Evolutionary conservation across 2,329 filamentous ascomycete genomes (phyloP).

Genomic region (Sclerotinia spermophila): DNA sequence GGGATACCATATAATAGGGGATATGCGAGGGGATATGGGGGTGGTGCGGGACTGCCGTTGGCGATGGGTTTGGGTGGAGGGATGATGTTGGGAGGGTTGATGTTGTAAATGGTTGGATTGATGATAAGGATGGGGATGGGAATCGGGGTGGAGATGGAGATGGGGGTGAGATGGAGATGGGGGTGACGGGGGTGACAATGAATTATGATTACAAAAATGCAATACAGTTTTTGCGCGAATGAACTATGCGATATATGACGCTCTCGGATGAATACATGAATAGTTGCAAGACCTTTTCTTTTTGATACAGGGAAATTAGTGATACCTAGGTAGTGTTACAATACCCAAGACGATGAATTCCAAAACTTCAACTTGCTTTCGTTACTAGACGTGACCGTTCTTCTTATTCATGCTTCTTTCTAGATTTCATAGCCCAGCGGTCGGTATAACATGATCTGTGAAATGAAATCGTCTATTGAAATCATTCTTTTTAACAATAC

Average conservation of each 20-base stretch:
- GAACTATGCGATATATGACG: neutral
- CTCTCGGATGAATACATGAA: neutral
- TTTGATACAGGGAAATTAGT: no score
- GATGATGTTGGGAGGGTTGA: slow-evolving; percentile 44
- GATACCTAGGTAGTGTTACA: neutral
- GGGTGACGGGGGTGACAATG: no score
- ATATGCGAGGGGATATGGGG: slow-evolving; percentile 44
- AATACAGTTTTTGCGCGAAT: neutral
- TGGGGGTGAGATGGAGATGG: no score
- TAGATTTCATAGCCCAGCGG: neutral
- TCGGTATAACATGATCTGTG: neutral
- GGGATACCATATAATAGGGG: slow-evolving; percentile 45
- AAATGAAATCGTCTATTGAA: neutral
- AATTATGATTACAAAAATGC: neutral
- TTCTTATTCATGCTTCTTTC: neutral
- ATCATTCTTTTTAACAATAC: no score
- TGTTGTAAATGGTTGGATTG: slow-evolving; percentile 27
- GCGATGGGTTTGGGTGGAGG: slow-evolving; percentile 46
- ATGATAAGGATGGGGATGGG: neutral
- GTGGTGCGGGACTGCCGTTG: slow-evolving; percentile 45
- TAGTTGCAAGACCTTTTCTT: neutral
- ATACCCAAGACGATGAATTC: neutral
- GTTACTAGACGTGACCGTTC: neutral
- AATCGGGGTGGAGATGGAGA: neutral
- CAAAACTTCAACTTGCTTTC: neutral